Conservation (phyloP, 805 yeast species). For the Aciculoconidium aculeatum region DNA sequence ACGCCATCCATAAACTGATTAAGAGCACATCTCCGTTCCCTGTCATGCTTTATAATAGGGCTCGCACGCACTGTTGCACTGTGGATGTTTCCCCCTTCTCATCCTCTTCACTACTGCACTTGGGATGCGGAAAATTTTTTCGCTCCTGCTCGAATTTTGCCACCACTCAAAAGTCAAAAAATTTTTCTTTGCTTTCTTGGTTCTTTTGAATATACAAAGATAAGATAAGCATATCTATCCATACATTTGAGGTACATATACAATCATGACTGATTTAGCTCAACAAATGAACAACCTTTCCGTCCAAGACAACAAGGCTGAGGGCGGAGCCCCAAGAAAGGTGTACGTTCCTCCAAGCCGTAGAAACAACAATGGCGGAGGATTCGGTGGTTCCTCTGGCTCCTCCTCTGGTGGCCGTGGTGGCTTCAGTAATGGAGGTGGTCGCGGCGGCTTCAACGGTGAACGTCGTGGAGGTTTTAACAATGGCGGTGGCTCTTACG, state of each 20-base stretch:
- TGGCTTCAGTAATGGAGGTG: constrained; percentile 12
- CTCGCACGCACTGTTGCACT: too few relatives aligned
- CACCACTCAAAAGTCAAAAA: too few relatives aligned
- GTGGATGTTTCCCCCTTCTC: too few relatives aligned
- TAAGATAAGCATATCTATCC: too few relatives aligned
- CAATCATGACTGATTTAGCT: constrained; percentile 51
- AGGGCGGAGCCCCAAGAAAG: constrained; percentile 13
- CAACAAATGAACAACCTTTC: constrained; percentile 53
- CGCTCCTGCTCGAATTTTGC: too few relatives aligned
- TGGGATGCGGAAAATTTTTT: too few relatives aligned
- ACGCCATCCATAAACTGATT: too few relatives aligned
- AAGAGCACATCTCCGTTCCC: too few relatives aligned
- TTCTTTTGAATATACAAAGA: too few relatives aligned
- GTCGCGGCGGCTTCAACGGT: constrained; percentile 15
- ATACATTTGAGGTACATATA: constrained; percentile 6
- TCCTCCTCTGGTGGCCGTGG: constrained; percentile 12
- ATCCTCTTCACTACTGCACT: too few relatives aligned
- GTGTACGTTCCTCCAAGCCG: constrained; percentile 28
- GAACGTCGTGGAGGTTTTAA: constrained; percentile 8
- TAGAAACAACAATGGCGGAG: constrained; percentile 27
- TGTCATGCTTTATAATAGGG: too few relatives aligned
- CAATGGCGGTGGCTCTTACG: constrained; percentile 17
- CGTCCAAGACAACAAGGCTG: constrained; percentile 33
- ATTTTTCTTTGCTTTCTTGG: constrained; percentile 3
- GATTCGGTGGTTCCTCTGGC: constrained; percentile 22